Percentiles rank a stretch among this genome's conserved stretches.
Conservation (phyloP, 139 green algal genomes). For the Parachlorella kessleri region DNA sequence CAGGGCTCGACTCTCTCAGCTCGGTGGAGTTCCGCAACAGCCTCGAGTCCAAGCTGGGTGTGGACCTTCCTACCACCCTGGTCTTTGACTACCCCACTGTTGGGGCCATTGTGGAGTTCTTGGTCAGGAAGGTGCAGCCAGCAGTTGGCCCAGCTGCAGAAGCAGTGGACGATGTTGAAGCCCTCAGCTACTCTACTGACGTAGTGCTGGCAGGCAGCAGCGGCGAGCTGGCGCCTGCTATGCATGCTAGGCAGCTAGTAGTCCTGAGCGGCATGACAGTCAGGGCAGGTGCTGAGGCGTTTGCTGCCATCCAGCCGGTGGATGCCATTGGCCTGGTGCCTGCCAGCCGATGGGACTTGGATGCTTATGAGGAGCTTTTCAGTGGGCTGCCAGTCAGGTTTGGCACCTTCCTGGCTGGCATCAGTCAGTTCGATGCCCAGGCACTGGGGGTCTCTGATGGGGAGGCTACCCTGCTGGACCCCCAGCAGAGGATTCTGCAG, state of each 20-base stretch:
- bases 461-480: slow-evolving; percentile 74
- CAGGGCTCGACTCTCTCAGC: slow-evolving; percentile 75
- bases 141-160: not conserved
- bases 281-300: slow-evolving; percentile 7
- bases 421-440: slow-evolving; percentile 60
- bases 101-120: slow-evolving; percentile 44
- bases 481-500: slow-evolving; percentile 85
- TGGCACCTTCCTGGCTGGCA: slow-evolving; percentile 32
- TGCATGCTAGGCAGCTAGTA: not conserved
- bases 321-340: slow-evolving; percentile 38
- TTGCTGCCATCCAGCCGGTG: not conserved
- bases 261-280: slow-evolving; percentile 3
- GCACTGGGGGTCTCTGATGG: slow-evolving; percentile 52
- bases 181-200: not conserved
- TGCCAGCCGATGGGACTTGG: slow-evolving; percentile 15
- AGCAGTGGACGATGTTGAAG: slow-evolving; percentile 14
- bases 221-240: not conserved
- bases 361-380: slow-evolving; percentile 10
- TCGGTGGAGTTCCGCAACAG: slow-evolving; percentile 82
- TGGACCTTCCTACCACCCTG: slow-evolving; percentile 78
- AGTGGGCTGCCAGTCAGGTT: slow-evolving; percentile 42
- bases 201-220: no score
- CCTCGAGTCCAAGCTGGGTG: slow-evolving; percentile 52
- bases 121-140: slow-evolving; percentile 28
- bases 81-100: slow-evolving; percentile 84